A percentile compares a stretch with the other conserved stretches of the same genome.
phyloP scores from a whole-genome alignment of 805 yeast genomes.

The Zygoascus tannicola region DNA sequence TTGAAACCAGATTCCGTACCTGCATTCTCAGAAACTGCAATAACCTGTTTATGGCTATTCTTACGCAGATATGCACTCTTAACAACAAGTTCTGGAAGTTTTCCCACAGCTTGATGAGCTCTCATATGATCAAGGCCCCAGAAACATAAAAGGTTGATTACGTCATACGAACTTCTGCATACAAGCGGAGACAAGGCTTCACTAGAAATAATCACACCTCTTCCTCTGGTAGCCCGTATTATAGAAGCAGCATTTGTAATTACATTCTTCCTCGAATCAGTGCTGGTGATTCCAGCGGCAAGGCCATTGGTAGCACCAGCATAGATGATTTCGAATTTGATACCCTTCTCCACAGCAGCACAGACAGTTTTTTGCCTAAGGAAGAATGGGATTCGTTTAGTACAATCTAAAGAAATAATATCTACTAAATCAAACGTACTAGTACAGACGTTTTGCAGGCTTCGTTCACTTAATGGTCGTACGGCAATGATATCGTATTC shows the following conservation, averaged over 20 bases:
- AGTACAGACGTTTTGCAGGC: conserved; percentile 63
- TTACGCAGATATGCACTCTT: conserved; percentile 66
- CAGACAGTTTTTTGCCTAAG: conserved; percentile 78
- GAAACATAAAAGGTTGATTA: conserved; percentile 52
- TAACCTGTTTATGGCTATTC: conserved; percentile 68
- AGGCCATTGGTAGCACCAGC: conserved; percentile 21
- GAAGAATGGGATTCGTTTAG: conserved; percentile 59
- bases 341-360: conserved; percentile 74
- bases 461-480: conserved; percentile 70
- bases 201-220: conserved; percentile 71
- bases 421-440: conserved; percentile 60
- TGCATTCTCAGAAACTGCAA: conserved; percentile 5
- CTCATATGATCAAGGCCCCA: conserved; percentile 63
- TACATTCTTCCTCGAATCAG: conserved; percentile 47
- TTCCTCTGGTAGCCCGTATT: conserved; percentile 67
- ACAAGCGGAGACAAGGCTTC: conserved; percentile 52
- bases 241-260: conserved; percentile 66
- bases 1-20: neutral
- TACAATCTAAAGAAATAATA: conserved; percentile 62
- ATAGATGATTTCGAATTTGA: conserved; percentile 72
- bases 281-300: conserved; percentile 11
- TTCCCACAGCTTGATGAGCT: conserved; percentile 49
- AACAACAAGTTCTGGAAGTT: conserved; percentile 54
- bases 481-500: conserved; percentile 76
- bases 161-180: conserved; percentile 59